Evolutionary conservation across 2,329 filamentous ascomycete species (phyloP).

Genomic region (Fusarium mundagurra): DNA sequence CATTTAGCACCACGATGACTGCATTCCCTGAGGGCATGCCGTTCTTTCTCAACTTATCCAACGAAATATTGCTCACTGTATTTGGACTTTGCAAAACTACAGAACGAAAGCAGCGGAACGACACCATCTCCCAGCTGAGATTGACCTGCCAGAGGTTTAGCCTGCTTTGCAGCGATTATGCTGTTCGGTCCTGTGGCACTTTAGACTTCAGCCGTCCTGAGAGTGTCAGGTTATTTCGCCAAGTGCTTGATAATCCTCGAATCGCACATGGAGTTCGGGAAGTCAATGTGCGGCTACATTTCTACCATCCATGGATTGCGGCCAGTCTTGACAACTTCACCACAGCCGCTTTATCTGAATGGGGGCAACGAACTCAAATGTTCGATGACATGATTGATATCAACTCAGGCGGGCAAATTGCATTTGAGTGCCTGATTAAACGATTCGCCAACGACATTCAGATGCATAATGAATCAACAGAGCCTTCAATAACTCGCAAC

Average conservation of each 20-base stretch:
- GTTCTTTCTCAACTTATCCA: not conserved
- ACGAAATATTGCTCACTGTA: not conserved
- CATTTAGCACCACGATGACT: not conserved
- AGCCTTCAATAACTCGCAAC: not conserved
- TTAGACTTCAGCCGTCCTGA: not conserved
- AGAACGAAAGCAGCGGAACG: not conserved
- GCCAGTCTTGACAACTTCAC: not conserved
- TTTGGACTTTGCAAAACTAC: not conserved
- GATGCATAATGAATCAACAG: accelerated
- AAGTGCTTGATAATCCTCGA: not conserved
- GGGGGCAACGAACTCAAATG: not conserved
- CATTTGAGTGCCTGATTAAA: not conserved
- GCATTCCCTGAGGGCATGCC: accelerated
- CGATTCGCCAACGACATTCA: accelerated
- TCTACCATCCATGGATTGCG: not conserved
- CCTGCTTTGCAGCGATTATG: not conserved
- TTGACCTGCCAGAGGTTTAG: not conserved
- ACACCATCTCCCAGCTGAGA: not conserved
- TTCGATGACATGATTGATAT: not conserved
- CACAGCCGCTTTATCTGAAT: not conserved
- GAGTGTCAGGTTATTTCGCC: not conserved
- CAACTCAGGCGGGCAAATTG: accelerated
- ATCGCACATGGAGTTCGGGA: not conserved
- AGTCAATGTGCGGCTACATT: not conserved
- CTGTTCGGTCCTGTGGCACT: not conserved